Evolutionary conservation across 192 early-diverging fungal species (phyloP), one percentile per base, ranked within the genome.

Genomic region (Dimargaris verticillata): DNA sequence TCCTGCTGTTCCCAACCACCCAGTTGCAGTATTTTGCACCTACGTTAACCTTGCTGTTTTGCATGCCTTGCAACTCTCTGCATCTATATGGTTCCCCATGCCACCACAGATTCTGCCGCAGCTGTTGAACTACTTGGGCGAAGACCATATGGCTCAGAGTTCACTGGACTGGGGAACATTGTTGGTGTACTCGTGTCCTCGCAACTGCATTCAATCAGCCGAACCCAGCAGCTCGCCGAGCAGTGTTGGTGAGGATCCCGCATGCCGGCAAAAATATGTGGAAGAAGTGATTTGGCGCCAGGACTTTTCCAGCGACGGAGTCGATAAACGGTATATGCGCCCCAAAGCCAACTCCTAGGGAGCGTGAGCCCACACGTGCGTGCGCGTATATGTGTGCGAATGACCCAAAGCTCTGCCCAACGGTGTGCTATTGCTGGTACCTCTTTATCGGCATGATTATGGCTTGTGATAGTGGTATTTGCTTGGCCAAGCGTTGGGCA

Each of bases 121-220:
- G 28, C 53, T 55, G 53, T 18, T 55, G 18, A 29, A 55, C 26
- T 18, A 55, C 26, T 55, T 55, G 26, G 53, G 53, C 26, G 29
- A 18, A 18, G 29, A 55, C 53, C 28, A 55, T 28, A n/a, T 17
- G 29, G 18, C 17, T 38, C 53, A n/a, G 28, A 28, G 11, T 10
- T 26, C 53, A 55, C 28, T 55, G 28, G 53, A 55, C 29, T 55
- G 53, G 53, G 53, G 53, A 26, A 26, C 53, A 6, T 38, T 55
- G 7, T 28, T 55, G n/a, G 17, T 55, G 22, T 55, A 55, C 53
- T 55, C 53, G 17, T 55, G 53, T 55, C 53, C 53, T 38, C 17
- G 28, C 18, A 55, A 55, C 26, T 55, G 53, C 33, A 17, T 48
- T 20, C 47, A 17, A 12, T 12, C 47, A 17, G 3, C 15, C 20